Evolutionary conservation across 108 stramenopile species (phyloP).

Genomic region (Skeletonema marinoi): DNA sequence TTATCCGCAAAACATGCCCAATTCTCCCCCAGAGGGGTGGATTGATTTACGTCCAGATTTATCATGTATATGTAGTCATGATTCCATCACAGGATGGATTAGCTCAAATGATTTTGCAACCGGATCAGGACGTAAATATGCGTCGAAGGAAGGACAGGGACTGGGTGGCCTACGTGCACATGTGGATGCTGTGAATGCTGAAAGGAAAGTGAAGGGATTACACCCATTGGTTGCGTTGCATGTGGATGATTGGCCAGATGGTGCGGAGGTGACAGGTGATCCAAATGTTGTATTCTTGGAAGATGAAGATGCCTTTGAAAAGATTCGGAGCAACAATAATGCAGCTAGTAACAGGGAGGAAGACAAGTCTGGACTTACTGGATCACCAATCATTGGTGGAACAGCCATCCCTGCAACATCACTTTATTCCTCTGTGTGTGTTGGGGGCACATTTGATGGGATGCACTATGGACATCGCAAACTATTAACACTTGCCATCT

Average conservation of each 20-base stretch:
- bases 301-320: slow-evolving; percentile 59
- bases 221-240: slow-evolving; percentile 57
- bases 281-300: slow-evolving; percentile 77
- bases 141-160: slow-evolving; percentile 48
- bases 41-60: slow-evolving; percentile 68
- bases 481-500: slow-evolving; percentile 84
- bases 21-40: slow-evolving; percentile 84
- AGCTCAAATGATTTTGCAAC: slow-evolving; percentile 52
- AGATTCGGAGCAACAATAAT: slow-evolving; percentile 8
- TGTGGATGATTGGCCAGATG: slow-evolving; percentile 80
- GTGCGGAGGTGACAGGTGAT: slow-evolving; percentile 53
- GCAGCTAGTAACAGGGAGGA: background rate
- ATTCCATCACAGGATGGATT: slow-evolving; percentile 83
- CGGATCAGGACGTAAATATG: slow-evolving; percentile 48
- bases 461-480: slow-evolving; percentile 95
- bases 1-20: slow-evolving; percentile 88
- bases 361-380: slow-evolving; percentile 2
- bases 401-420: slow-evolving; percentile 55
- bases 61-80: slow-evolving; percentile 72
- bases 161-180: slow-evolving; percentile 72
- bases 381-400: slow-evolving; percentile 52
- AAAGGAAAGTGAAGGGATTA: slow-evolving; percentile 57
- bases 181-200: slow-evolving; percentile 78
- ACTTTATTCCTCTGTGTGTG: slow-evolving; percentile 77
- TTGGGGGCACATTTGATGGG: slow-evolving; percentile 94